Base-by-base conservation (phyloP, 1,284 basidiomycete species). In the Kwoniella shivajii region DNA sequence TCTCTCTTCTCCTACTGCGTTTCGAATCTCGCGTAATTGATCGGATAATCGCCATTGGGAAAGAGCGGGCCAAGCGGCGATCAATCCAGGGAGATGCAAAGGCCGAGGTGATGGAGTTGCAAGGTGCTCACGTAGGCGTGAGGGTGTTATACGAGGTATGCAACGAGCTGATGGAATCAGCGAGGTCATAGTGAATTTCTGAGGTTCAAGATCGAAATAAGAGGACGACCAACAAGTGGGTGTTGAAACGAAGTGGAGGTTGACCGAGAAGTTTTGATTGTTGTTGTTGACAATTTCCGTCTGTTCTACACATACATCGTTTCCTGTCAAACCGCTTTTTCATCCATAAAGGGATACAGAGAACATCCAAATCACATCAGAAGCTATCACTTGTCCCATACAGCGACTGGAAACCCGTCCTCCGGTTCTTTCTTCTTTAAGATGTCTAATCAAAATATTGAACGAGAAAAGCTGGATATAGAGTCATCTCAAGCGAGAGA, bases 21-120 rank as follows among this genome's bases (percentile, higher is more conserved):
- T 45, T 18, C 65, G 37, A 6, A 67, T 36, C n/a, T 29, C 54
- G 11, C 16, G 18, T 29, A 69, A 46, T 42, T 55, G 54, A 51
- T 66, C 54, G 22, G 46, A 20, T n/a, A 90, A 84, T 67, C 76
- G 91, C 75, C 89, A 93, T 42, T 29, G 31, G 4, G 80, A 82
- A 24, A 59, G 10, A 9, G 66, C 69, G 1, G 63, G 61, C 70
- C 70, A 73, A 26, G 51, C 34, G 22, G 46, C 20, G 11, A 60
- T 56, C 10, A 72, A 59, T 16, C 56, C 46, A 5, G 63, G 57
- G n/a, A 73, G 54, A 36, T 66, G 59, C 11, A 74, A 61, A 6
- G 71, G 63, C 7, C 26, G 42, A 4, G 64, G 56, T 5, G 39
- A 20, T 4, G 50, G 13, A 2, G 27, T 16, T 2, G 57, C n/a